Conservation (phyloP, 2,329 filamentous ascomycete species). For the Cladosporium sp. region DNA sequence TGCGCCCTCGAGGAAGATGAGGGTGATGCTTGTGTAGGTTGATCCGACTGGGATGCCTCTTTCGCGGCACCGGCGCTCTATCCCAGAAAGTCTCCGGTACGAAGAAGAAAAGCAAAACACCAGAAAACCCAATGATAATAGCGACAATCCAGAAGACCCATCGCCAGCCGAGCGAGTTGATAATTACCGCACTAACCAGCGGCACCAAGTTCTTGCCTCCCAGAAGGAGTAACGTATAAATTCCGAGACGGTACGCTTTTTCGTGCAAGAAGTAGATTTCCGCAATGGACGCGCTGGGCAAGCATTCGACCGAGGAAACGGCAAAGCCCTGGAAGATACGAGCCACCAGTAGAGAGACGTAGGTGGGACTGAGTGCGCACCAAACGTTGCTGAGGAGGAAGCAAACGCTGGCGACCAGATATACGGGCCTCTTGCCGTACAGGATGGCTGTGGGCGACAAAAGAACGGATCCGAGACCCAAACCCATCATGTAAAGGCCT, state of each 20-base stretch:
- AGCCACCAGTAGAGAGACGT: slow-evolving; percentile 72
- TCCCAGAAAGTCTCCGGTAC: slow-evolving; percentile 98
- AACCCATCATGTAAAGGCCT: slow-evolving; percentile 88
- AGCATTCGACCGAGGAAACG: slow-evolving; percentile 84
- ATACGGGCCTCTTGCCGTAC: slow-evolving; percentile 86
- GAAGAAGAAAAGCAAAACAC: slow-evolving; percentile 76
- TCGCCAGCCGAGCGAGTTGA: slow-evolving; percentile 73
- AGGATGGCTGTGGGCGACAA: slow-evolving; percentile 88
- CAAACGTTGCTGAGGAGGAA: slow-evolving; percentile 75
- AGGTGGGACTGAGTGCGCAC: slow-evolving; percentile 81
- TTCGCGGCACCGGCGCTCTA: slow-evolving; percentile 58
- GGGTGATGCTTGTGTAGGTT: not conserved
- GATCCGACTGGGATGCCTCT: not conserved
- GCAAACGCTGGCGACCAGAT: slow-evolving; percentile 71
- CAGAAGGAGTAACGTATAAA: slow-evolving; percentile 84
- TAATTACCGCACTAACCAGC: slow-evolving; percentile 79
- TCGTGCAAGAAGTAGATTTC: slow-evolving; percentile 97
- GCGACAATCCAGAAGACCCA: slow-evolving; percentile 63
- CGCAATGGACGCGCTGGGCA: slow-evolving; percentile 89
- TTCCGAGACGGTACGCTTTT: slow-evolving; percentile 84
- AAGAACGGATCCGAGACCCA: slow-evolving; percentile 79
- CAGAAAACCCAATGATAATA: slow-evolving; percentile 69
- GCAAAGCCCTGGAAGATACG: slow-evolving; percentile 84
- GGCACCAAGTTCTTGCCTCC: slow-evolving; percentile 83
- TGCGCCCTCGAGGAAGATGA: not conserved